These are phyloP conservation scores for Cystofilobasidium ferigula DNA, from an alignment of 768 basidiomycete genomes.

Conservation along the genomic window DNA sequence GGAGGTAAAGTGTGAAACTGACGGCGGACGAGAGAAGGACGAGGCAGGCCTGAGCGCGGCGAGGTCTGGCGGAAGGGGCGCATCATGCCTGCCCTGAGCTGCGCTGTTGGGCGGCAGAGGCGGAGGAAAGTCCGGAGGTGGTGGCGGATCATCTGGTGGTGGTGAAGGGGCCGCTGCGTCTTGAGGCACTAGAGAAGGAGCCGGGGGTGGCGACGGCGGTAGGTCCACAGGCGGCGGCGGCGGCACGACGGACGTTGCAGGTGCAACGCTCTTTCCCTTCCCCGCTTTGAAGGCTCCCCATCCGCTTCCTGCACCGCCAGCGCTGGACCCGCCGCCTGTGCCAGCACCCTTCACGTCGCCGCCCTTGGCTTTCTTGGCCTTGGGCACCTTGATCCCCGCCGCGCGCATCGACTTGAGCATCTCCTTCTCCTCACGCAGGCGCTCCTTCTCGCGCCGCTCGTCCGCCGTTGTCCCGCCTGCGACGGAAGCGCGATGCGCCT, in stretches of 20 bases:
- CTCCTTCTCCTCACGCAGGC: conserved; percentile 21
- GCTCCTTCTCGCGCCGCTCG: conserved; percentile 21
- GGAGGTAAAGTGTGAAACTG: conserved; percentile 12
- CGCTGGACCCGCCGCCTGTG: not conserved
- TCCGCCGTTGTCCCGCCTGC: not conserved
- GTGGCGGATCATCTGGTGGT: not conserved
- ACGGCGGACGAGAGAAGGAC: too few species aligned
- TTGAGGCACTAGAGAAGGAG: too few species aligned
- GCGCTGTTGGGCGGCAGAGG: conserved; percentile 2
- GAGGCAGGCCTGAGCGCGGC: too few species aligned
- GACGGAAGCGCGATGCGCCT: conserved; percentile 14
- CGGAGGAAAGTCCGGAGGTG: conserved; percentile 3
- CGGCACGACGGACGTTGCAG: not conserved
- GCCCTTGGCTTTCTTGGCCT: not conserved
- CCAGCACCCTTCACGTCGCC: not conserved
- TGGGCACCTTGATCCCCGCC: conserved; percentile 7
- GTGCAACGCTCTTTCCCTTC: not conserved
- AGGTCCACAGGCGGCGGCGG: not conserved
- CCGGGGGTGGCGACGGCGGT: not conserved
- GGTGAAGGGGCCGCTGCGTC: conserved; percentile 5
- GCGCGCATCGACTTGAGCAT: conserved; percentile 18
- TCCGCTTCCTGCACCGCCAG: not conserved
- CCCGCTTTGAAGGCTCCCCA: not conserved
- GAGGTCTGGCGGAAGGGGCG: too few species aligned
- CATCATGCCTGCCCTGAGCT: too few species aligned